Conservation (phyloP, 306 rosid species). For the Fragaria ananassa region DNA sequence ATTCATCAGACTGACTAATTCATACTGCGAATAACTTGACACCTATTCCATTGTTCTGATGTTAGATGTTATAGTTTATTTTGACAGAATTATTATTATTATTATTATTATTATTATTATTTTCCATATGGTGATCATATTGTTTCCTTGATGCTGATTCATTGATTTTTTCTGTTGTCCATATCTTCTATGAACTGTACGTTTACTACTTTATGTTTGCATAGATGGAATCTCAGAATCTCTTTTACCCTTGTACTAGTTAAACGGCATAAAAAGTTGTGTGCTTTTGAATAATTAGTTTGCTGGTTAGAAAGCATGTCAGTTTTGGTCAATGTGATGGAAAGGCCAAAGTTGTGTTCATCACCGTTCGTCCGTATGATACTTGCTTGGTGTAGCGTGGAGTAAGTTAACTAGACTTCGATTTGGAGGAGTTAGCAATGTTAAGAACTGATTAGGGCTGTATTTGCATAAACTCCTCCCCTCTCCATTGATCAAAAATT, state of each 20-base stretch:
- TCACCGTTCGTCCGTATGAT: background rate
- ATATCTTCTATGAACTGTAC: background rate
- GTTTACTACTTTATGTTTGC: background rate
- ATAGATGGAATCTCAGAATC: background rate
- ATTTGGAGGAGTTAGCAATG: background rate
- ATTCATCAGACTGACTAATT: background rate
- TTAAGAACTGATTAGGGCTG: background rate
- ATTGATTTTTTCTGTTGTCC: background rate
- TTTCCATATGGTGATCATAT: background rate
- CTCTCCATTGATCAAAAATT: background rate
- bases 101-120: too few relatives aligned
- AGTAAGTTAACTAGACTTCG: background rate
- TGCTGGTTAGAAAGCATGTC: background rate
- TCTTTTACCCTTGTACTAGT: background rate
- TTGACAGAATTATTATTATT: background rate
- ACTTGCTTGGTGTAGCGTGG: background rate
- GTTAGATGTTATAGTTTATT: background rate
- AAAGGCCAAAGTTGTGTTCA: background rate
- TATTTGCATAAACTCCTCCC: background rate
- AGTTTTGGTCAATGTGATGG: background rate
- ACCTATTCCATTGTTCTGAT: background rate
- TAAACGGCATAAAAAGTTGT: background rate
- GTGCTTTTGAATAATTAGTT: background rate
- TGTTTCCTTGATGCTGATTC: background rate
- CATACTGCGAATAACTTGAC: background rate